Percentiles rank a stretch among this genome's conserved stretches.
These are phyloP conservation scores for Pseudogymnoascus sp. DNA, from an alignment of 2,329 filamentous ascomycete genomes.

Conservation along the genomic window DNA sequence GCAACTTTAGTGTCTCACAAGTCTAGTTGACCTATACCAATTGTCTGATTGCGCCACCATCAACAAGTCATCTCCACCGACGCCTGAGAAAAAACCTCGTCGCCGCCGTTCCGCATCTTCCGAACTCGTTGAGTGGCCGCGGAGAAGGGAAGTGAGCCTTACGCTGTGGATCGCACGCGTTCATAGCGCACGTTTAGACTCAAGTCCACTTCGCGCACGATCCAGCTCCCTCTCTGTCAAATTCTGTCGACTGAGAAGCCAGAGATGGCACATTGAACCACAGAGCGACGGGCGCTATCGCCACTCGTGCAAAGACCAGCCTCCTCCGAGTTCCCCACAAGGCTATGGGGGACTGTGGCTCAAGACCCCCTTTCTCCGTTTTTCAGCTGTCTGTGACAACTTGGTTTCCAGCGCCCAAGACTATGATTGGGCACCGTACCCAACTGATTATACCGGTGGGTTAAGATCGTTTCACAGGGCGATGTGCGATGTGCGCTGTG, in stretches of 20 bases:
- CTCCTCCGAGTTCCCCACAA: not conserved
- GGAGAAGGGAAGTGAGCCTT: not conserved
- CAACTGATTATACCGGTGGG: not conserved
- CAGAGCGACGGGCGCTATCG: not conserved
- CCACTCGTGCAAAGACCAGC: not conserved
- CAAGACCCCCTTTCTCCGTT: not conserved
- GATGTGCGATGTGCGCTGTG: not conserved
- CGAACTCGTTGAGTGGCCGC: not conserved
- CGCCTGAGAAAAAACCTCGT: not conserved
- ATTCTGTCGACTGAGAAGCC: not conserved
- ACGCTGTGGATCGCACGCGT: not conserved
- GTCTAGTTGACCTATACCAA: not conserved
- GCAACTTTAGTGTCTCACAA: not conserved
- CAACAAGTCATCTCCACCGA: not conserved
- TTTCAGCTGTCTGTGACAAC: not conserved
- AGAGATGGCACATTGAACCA: not conserved
- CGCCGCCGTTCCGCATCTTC: not conserved
- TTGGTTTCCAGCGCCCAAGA: not conserved
- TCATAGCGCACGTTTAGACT: not conserved
- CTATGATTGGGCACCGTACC: not conserved
- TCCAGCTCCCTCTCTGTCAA: constrained; percentile 2
- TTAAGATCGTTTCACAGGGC: constrained; percentile 6
- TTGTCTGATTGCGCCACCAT: not conserved
- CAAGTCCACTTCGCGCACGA: not conserved
- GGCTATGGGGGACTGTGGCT: constrained; percentile 2